phyloP scores from a whole-genome alignment of 768 basidiomycete species.

The Aureoboletus auriporus region DNA sequence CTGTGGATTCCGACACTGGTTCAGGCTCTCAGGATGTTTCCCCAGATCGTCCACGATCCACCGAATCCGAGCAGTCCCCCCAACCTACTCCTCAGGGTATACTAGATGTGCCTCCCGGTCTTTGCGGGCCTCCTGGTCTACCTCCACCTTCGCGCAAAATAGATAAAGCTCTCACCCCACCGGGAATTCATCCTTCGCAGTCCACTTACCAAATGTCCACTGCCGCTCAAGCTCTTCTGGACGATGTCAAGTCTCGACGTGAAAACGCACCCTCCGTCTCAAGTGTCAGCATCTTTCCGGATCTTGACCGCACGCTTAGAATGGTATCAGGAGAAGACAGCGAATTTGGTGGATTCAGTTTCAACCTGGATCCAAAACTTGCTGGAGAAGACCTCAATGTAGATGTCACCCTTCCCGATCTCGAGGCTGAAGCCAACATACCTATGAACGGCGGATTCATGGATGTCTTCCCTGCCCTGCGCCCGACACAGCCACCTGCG shows the following conservation, averaged over 20 bases:
- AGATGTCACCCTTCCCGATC: constrained; percentile 44
- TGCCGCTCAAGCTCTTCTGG: constrained; percentile 78
- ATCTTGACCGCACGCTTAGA: constrained; percentile 81
- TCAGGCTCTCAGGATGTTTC: constrained; percentile 41
- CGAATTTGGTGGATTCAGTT: constrained; percentile 71
- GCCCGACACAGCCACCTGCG: constrained; percentile 26
- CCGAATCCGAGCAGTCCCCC: constrained; percentile 36
- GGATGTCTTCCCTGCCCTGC: constrained; percentile 67
- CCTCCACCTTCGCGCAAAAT: constrained; percentile 43
- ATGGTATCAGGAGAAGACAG: constrained; percentile 62
- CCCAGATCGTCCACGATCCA: constrained; percentile 38
- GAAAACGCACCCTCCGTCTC: constrained; percentile 46
- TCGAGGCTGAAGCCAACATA: constrained; percentile 41
- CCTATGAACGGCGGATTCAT: constrained; percentile 65
- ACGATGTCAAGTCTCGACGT: constrained; percentile 75
- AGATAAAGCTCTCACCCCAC: constrained; percentile 46
- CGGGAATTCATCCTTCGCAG: constrained; percentile 38
- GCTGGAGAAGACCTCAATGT: constrained; percentile 43
- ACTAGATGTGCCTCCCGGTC: constrained; percentile 55
- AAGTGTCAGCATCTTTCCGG: constrained; percentile 72
- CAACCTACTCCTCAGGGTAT: constrained; percentile 46
- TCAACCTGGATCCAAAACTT: constrained; percentile 79
- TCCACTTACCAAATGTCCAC: constrained; percentile 80
- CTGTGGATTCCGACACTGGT: constrained; percentile 48
- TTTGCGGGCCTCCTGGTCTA: constrained; percentile 51